Evolutionary conservation across 169 alveolate species (phyloP).

Genomic region (Miamiensis avidus): DNA sequence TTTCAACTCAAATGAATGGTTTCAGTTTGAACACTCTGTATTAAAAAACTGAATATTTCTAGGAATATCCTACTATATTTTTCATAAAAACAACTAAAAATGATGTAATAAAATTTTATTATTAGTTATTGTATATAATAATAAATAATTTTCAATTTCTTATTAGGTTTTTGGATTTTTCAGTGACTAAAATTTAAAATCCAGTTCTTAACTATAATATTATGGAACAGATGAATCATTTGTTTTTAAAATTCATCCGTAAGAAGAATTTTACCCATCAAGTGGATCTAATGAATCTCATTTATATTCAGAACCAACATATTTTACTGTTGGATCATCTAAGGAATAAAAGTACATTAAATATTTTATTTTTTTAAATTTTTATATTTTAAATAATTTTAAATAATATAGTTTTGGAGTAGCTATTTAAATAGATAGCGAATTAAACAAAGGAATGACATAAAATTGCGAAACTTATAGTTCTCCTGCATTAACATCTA

Average conservation of each 20-base stretch:
- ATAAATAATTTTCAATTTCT: too few species aligned
- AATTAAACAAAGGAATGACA: background rate
- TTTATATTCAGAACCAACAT: background rate
- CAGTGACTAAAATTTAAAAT: background rate
- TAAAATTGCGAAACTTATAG: background rate
- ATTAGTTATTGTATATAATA: too few species aligned
- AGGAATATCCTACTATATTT: background rate
- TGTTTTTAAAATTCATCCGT: background rate
- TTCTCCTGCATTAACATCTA: background rate
- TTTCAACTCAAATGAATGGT: background rate
- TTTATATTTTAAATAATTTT: too few species aligned
- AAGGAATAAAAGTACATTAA: too few species aligned
- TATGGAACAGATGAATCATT: background rate
- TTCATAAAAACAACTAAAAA: background rate
- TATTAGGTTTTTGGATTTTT: background rate
- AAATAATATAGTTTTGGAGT: background rate
- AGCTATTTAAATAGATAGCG: background rate
- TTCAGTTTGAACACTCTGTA: background rate
- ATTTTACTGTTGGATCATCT: background rate
- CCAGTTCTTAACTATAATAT: background rate
- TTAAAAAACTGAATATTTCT: background rate
- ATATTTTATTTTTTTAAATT: too few species aligned
- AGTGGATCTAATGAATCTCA: background rate
- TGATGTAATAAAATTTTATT: background rate
- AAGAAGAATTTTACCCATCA: background rate